phyloP scores from a whole-genome alignment of 208 protist species.

The Borovskyia barvae region DNA sequence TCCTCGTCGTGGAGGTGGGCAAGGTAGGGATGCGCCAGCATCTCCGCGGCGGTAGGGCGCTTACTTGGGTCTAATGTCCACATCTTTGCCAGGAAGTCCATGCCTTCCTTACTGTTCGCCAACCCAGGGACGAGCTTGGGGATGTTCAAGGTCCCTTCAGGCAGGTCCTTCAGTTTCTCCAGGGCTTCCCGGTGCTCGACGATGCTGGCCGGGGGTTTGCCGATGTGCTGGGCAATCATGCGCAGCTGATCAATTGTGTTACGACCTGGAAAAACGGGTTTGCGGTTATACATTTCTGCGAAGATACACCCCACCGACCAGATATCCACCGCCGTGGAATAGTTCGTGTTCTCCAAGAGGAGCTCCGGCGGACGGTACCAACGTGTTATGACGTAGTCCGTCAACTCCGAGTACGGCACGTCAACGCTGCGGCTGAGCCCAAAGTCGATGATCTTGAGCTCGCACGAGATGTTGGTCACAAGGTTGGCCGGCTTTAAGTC shows the following conservation, averaged over 20 bases:
- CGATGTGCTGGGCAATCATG: constrained; percentile 89
- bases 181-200: constrained; percentile 78
- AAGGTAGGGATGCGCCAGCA: constrained; percentile 83
- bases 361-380: constrained; percentile 95
- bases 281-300: constrained; percentile 95
- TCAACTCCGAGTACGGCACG: constrained; percentile 76
- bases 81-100: constrained; percentile 83
- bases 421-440: constrained; percentile 86
- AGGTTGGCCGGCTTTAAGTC: constrained; percentile 92
- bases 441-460: constrained; percentile 92
- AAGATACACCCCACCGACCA: constrained; percentile 96
- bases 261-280: constrained; percentile 85
- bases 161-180: constrained; percentile 77
- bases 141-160: constrained; percentile 63
- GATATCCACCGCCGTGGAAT: constrained; percentile 89
- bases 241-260: constrained; percentile 93
- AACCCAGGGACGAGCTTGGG: constrained; percentile 69
- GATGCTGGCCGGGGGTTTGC: constrained; percentile 92
- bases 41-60: constrained; percentile 71
- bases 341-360: constrained; percentile 86
- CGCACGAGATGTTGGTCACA: constrained; percentile 83
- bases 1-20: constrained; percentile 78
- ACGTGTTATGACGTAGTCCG: constrained; percentile 93
- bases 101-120: constrained; percentile 50
- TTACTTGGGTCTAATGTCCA: constrained; percentile 75